Evolutionary conservation across 345 rosid genomes (phyloP).

Genomic region (Salix udensis): DNA sequence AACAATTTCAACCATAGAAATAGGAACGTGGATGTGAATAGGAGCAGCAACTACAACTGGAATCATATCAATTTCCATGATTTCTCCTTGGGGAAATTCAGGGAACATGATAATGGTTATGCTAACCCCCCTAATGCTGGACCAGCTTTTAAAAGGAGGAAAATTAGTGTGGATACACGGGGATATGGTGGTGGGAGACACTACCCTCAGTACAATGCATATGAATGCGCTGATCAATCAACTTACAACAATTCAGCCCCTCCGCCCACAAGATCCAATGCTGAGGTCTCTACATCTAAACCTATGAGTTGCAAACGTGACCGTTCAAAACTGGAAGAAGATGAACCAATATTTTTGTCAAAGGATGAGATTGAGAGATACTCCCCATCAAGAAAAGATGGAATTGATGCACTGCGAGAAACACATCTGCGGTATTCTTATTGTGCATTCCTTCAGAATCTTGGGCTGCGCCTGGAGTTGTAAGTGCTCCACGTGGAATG

Average conservation of each 20-base stretch:
- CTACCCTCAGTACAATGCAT: constrained; percentile 16
- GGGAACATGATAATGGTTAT: constrained; percentile 28
- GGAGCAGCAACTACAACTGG: constrained; percentile 21
- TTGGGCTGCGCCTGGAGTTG: constrained; percentile 66
- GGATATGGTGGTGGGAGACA: constrained; percentile 34
- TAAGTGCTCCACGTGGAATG: constrained; percentile 32
- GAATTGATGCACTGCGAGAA: constrained; percentile 64
- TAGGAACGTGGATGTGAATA: constrained; percentile 24
- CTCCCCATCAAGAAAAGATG: constrained; percentile 84
- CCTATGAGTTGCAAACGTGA: constrained; percentile 50
- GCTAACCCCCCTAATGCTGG: constrained; percentile 32
- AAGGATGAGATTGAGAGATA: constrained; percentile 66
- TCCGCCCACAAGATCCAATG: constrained; percentile 35
- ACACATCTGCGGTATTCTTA: constrained; percentile 73
- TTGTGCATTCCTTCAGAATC: constrained; percentile 65
- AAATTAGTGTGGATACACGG: constrained; percentile 46
- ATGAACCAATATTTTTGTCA: constrained; percentile 58
- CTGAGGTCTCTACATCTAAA: constrained; percentile 40
- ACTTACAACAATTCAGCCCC: constrained; percentile 25
- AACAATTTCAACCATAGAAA: constrained; percentile 21
- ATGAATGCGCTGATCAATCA: constrained; percentile 22
- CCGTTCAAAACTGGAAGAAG: constrained; percentile 59
- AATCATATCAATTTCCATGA: constrained; percentile 24
- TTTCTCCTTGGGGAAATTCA: constrained; percentile 25
- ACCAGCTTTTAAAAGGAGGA: constrained; percentile 56